Percentiles rank a stretch among this genome's conserved stretches.
Conservation (phyloP, 129 eudicot genomes). For the Smallanthus sonchifolius region DNA sequence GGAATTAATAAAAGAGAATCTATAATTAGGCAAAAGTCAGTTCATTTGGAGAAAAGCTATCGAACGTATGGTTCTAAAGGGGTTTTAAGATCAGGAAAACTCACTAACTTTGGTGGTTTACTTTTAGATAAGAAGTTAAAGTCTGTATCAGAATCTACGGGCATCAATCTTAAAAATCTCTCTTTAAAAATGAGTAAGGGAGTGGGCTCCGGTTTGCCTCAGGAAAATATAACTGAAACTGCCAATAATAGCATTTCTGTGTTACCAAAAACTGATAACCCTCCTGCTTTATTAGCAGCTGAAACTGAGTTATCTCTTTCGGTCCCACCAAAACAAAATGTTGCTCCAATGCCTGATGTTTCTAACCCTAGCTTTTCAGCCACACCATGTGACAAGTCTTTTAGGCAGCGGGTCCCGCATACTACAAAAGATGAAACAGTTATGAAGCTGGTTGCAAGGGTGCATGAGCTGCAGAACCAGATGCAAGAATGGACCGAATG, state of each 20-base stretch:
- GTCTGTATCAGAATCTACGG: conserved; percentile 71
- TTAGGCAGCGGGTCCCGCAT: conserved; percentile 51
- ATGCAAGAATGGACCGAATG: conserved; percentile 97
- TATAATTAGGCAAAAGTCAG: conserved; percentile 76
- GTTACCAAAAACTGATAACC: conserved; percentile 37
- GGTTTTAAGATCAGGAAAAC: conserved; percentile 61
- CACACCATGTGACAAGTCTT: conserved; percentile 39
- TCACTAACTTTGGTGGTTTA: conserved; percentile 65
- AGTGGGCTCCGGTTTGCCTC: conserved; percentile 45
- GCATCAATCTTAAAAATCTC: conserved; percentile 54
- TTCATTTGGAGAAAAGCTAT: conserved; percentile 81
- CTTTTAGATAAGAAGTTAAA: conserved; percentile 80
- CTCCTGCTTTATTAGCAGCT: conserved; percentile 41
- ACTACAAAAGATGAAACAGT: conserved; percentile 77
- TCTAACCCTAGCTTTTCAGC: conserved; percentile 43
- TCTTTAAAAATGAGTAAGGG: conserved; percentile 49
- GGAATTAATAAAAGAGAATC: conserved; percentile 77
- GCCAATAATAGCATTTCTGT: conserved; percentile 22
- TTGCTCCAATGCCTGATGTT: conserved; percentile 34
- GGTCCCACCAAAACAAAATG: conserved; percentile 40
- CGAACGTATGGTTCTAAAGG: conserved; percentile 84
- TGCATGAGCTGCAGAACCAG: conserved; percentile 74
- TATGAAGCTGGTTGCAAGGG: conserved; percentile 66
- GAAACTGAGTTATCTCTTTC: conserved; percentile 93
- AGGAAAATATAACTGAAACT: conserved; percentile 31